phyloP scores from a whole-genome alignment of 2,329 filamentous ascomycete genomes.

The Stemphylium lycopersici region DNA sequence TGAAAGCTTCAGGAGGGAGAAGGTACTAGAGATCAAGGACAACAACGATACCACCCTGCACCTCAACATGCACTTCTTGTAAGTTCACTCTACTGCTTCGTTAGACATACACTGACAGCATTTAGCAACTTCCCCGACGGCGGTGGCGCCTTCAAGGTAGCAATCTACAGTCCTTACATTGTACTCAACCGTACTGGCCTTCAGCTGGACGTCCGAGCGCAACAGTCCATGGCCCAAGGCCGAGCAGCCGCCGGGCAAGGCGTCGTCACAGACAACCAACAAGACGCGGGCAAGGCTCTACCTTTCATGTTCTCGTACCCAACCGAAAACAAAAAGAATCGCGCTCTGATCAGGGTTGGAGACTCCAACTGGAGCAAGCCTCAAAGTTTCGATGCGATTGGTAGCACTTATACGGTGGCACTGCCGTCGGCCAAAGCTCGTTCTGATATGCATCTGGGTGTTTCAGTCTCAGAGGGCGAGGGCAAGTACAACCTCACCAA shows the following conservation, averaged over 20 bases:
- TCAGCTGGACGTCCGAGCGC: constrained; percentile 84
- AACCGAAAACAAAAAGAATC: constrained; percentile 87
- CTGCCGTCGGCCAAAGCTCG: constrained; percentile 73
- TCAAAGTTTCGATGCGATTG: constrained; percentile 97
- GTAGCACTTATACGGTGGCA: constrained; percentile 87
- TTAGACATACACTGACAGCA: constrained; percentile 17
- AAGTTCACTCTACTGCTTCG: constrained; percentile 33
- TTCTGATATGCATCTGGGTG: constrained; percentile 87
- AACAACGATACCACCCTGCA: constrained; percentile 78
- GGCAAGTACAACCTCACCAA: constrained; percentile 99
- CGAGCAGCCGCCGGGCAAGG: constrained; percentile 83
- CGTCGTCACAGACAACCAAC: constrained; percentile 61
- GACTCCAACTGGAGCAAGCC: constrained; percentile 96
- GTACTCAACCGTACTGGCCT: constrained; percentile 94
- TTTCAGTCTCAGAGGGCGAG: constrained; percentile 87
- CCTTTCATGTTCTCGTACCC: constrained; percentile 97
- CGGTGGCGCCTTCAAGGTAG: constrained; percentile 94
- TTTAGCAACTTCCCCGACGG: constrained; percentile 77
- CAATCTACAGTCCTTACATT: constrained; percentile 92
- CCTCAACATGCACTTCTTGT: constrained; percentile 88
- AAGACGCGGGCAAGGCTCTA: constrained; percentile 73
- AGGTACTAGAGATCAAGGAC: constrained; percentile 80
- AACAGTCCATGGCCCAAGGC: constrained; percentile 83
- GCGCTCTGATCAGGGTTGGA: constrained; percentile 83
- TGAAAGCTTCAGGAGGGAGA: constrained; percentile 87